Evolutionary conservation across 768 basidiomycete genomes (phyloP), one percentile per base, ranked within the genome.

Genomic region (Mrakia blollopis): DNA sequence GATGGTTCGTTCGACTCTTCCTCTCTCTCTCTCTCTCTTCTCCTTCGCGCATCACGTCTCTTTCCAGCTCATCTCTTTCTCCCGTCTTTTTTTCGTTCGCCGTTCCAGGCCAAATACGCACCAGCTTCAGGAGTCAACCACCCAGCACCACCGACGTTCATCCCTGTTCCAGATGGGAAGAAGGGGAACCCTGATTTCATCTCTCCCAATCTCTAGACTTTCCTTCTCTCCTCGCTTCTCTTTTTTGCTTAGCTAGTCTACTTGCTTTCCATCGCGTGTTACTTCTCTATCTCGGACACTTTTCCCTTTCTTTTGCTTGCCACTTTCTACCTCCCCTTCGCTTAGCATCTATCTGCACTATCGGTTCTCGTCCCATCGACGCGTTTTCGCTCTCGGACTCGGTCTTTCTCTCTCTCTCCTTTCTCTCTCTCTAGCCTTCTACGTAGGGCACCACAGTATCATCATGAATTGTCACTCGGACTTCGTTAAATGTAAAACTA

Each of bases 1-100:
- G 84, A 98, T 98, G 95, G 95, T 84, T 9, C 80, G 82, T 52
- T 14, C 68, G 35, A 35, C 23, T 10, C 37, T 14, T 8, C 52
- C 23, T 10, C 37, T 14, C 14, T 35, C 41, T 10, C 52, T 16
- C 54, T 11, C 5, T 8, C 5, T 23, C 37, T 16, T 32, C n/a
- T n/a, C n/a, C n/a, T n/a, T n/a, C n/a, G n/a, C n/a, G n/a, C n/a
- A n/a, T 61, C 32, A 32, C 54, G 13, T 76, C 37, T 50, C 74
- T 18, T 30, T 63, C 28, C 2, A 35, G 7, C 37, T 32, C 28
- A 37, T 13, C 44, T 47, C 44, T 14, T 14, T 47, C 14, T 1
- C 23, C 35, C 30, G 8, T 35, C 10, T 9, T 35, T 67, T 30
- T 62, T 37, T 23, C 63, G 25, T 37, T 25, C 25, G 21, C 10